Evolutionary conservation across 176 grass and related monocot species (phyloP).

Genomic region (Thinopyrum elongatum): DNA sequence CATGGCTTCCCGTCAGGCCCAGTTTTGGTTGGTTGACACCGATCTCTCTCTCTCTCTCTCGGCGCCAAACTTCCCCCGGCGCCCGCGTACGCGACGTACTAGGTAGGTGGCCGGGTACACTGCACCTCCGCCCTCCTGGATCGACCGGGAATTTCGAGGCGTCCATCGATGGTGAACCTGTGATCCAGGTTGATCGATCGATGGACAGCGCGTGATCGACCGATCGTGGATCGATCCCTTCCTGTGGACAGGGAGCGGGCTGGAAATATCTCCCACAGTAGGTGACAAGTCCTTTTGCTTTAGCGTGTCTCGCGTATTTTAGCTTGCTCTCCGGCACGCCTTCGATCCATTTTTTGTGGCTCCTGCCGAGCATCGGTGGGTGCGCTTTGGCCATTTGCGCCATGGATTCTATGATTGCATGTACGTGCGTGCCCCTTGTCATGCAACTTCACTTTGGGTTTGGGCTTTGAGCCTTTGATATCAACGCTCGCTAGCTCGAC

Average conservation of each 20-base stretch:
- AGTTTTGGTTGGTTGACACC: not conserved
- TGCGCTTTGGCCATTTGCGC: constrained; percentile 5
- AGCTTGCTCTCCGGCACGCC: no score
- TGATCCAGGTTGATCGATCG: not conserved
- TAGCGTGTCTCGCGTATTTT: not conserved
- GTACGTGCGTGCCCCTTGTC: not conserved
- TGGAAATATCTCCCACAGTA: constrained; percentile 46
- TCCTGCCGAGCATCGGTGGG: not conserved
- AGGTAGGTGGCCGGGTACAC: not conserved
- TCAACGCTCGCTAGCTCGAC: not conserved
- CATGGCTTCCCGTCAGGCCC: not conserved
- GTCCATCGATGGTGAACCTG: not conserved
- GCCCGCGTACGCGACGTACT: not conserved
- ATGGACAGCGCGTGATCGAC: no score
- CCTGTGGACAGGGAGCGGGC: not conserved
- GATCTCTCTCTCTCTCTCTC: not conserved
- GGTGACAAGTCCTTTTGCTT: constrained; percentile 45
- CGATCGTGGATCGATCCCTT: not conserved
- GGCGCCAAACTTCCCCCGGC: not conserved
- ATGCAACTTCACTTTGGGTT: not conserved
- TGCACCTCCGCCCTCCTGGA: not conserved
- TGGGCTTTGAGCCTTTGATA: not conserved
- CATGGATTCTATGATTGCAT: constrained; percentile 25
- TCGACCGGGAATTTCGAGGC: not conserved
- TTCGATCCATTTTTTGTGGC: constrained; percentile 26